Evolutionary conservation across 2,329 filamentous ascomycete species (phyloP).

Genomic region (Stachybotrys chlorohalonatus): DNA sequence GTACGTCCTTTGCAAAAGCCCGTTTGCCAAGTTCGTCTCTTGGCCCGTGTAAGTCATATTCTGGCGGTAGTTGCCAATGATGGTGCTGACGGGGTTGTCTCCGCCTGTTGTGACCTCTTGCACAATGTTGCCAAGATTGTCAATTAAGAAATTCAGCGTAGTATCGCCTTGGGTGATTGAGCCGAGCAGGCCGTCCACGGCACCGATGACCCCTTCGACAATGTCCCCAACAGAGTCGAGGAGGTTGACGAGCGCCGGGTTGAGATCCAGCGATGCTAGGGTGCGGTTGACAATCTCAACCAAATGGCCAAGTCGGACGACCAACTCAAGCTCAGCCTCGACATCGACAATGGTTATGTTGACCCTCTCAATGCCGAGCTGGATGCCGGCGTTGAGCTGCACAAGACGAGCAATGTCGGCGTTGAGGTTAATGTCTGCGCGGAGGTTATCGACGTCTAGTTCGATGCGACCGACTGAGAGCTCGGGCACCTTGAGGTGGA

Average conservation of each 20-base stretch:
- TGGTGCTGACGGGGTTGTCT: constrained; percentile 33
- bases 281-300: constrained; percentile 54
- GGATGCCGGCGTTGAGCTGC: constrained; percentile 42
- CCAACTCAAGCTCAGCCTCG: constrained; percentile 47
- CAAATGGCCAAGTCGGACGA: constrained; percentile 50
- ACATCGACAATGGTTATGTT: constrained; percentile 56
- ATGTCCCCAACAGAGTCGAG: constrained; percentile 44
- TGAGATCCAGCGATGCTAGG: constrained; percentile 48
- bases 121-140: constrained; percentile 55
- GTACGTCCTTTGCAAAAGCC: not conserved
- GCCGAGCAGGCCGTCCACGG: constrained; percentile 49
- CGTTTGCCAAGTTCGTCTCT: not conserved
- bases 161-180: constrained; percentile 47
- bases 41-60: constrained; percentile 46
- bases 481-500: constrained; percentile 47
- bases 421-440: constrained; percentile 50
- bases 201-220: constrained; percentile 44
- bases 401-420: constrained; percentile 52
- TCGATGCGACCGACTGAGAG: constrained; percentile 51
- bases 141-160: constrained; percentile 45
- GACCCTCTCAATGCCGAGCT: constrained; percentile 38
- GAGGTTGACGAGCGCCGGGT: constrained; percentile 48
- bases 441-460: constrained; percentile 48
- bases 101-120: constrained; percentile 44
- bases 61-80: constrained; percentile 47